Base-by-base conservation (phyloP, 2,329 filamentous ascomycete species). In the Chaetomium sp. region DNA sequence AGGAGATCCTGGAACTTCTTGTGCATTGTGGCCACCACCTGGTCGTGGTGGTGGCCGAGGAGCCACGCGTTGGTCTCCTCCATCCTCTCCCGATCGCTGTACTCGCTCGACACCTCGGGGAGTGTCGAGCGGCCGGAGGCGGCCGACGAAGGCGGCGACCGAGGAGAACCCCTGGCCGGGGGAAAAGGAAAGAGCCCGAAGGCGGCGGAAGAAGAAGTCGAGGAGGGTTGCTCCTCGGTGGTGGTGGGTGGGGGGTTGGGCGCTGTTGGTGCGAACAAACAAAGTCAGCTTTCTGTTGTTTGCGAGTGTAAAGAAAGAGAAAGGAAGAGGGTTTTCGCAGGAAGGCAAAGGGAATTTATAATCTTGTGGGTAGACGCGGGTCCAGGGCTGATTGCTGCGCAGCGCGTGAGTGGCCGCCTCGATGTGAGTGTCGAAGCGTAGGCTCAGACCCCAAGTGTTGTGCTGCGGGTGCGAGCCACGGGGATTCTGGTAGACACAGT, bases 1-100 rank as follows among this genome's bases (percentile, higher is more conserved):
- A 65, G 51, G 60, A 68, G 38, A 19, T 62, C 64, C 63, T 67
- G 60, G 50, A 59, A 59, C 57, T 67, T 69, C 38, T 50, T 61
- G 61, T 64, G 57, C 60, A 69, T 62, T 4, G 55, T 16, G 47
- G 51, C 54, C 63, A 69, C 65, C 55, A 69, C 49, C 61, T 65
- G 65, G 12, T 31, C 21, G 53, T 65, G 65, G 47, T 69, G 65
- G 63, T 67, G 59, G 51, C 63, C 50, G 27, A 45, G 51, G 63
- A 69, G 49, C 47, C 19, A 60, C 21, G 65, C 65, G 58, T 69
- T 65, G 63, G 66, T 68, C 1, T 38, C 29, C 54, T 66, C 65
- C 65, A 66, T 66, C n/a, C 56, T 63, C 12, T 47, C 57, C 38
- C 53, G 60, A 16, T 59, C 29, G 53, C 12, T 29, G 38, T 25